Evolutionary conservation across 306 rosid genomes (phyloP).

Genomic region (Vigna angularis): DNA sequence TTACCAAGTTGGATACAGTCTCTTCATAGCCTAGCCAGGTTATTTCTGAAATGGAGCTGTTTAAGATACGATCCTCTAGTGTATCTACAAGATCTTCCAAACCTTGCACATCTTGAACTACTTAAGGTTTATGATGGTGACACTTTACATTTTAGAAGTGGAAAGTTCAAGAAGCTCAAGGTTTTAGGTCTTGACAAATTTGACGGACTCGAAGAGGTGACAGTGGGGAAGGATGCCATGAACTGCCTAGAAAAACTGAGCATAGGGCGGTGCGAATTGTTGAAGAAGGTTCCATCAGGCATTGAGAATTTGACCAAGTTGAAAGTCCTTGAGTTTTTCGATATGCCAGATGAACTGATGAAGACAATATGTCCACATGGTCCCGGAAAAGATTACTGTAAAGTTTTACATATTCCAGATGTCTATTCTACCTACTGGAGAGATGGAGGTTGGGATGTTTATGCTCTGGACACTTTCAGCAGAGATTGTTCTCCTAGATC

Average conservation of each 20-base stretch:
- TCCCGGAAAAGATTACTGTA: slow-evolving; percentile 57
- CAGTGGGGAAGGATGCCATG: slow-evolving; percentile 66
- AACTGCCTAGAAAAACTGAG: slow-evolving; percentile 62
- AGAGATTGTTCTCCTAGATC: slow-evolving; percentile 47
- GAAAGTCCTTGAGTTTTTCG: slow-evolving; percentile 62
- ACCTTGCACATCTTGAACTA: slow-evolving; percentile 58
- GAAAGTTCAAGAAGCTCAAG: slow-evolving; percentile 67
- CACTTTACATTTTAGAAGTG: slow-evolving; percentile 56
- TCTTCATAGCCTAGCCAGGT: slow-evolving; percentile 44
- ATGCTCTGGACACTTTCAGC: slow-evolving; percentile 51
- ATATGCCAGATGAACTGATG: slow-evolving; percentile 69
- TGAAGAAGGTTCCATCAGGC: slow-evolving; percentile 68
- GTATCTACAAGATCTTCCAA: slow-evolving; percentile 52
- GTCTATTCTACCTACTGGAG: slow-evolving; percentile 68
- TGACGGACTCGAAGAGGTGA: slow-evolving; percentile 56
- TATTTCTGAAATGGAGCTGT: slow-evolving; percentile 53
- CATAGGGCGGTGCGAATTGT: slow-evolving; percentile 58
- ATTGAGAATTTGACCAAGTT: slow-evolving; percentile 58
- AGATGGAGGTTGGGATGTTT: slow-evolving; percentile 75
- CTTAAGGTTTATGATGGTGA: slow-evolving; percentile 62
- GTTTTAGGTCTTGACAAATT: slow-evolving; percentile 65
- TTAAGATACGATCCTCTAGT: slow-evolving; percentile 50
- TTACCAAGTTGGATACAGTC: slow-evolving; percentile 57
- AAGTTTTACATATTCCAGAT: slow-evolving; percentile 63
- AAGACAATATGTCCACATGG: slow-evolving; percentile 54